A percentile compares a stretch with the other conserved stretches of the same genome.
These are phyloP conservation scores for Alternaria incomplexa DNA, from an alignment of 2,329 filamentous ascomycete genomes.

Conservation along the genomic window DNA sequence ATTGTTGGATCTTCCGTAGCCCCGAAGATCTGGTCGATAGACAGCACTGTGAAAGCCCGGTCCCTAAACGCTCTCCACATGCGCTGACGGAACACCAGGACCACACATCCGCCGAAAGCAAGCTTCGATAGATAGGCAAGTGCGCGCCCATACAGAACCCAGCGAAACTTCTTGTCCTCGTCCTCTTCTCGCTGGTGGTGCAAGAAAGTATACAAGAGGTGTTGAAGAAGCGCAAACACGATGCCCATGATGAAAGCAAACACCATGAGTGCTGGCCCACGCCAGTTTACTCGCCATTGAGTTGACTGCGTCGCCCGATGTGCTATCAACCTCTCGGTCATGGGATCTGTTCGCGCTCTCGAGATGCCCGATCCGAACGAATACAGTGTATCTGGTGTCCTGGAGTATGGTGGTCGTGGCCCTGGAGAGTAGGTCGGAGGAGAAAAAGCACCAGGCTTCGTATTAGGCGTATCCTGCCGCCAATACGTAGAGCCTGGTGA, in stretches of 20 bases:
- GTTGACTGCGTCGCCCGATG: conserved; percentile 40
- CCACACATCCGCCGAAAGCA: conserved; percentile 40
- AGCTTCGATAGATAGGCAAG: conserved; percentile 45
- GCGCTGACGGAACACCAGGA: conserved; percentile 43
- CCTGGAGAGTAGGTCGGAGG: conserved; percentile 16
- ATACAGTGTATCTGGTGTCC: conserved; percentile 29
- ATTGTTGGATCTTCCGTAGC: conserved; percentile 43
- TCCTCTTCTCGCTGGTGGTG: conserved; percentile 34
- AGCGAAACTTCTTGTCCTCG: conserved; percentile 37
- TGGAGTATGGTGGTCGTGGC: conserved; percentile 19
- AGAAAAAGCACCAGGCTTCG: conserved; percentile 26
- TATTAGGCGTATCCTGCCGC: conserved; percentile 16
- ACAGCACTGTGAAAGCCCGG: conserved; percentile 39
- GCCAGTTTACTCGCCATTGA: conserved; percentile 47
- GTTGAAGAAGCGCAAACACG: conserved; percentile 38
- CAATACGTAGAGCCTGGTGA: conserved; percentile 29
- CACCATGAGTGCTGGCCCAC: conserved; percentile 36
- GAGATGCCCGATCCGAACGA: conserved; percentile 27
- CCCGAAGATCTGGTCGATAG: conserved; percentile 45
- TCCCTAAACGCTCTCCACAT: conserved; percentile 45
- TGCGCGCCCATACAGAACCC: conserved; percentile 43
- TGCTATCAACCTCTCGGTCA: conserved; percentile 40
- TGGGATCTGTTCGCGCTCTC: conserved; percentile 35
- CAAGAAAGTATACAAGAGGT: conserved; percentile 39
- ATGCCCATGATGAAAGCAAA: conserved; percentile 37